Conservation (phyloP, 129 eudicot species). For the Flaveria bidentis region DNA sequence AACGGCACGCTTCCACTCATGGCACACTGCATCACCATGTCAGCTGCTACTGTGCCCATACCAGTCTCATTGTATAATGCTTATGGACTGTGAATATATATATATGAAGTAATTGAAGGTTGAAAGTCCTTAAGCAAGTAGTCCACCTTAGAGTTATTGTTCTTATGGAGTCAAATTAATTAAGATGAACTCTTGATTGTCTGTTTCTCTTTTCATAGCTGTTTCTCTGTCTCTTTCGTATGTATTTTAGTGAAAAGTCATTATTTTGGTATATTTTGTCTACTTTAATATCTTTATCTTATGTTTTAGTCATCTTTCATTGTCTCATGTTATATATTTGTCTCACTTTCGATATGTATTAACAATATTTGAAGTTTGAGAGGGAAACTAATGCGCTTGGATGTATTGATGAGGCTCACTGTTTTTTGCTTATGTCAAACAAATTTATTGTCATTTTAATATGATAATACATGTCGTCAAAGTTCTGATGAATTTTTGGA, state of each 20-base stretch:
- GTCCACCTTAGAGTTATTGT: not conserved
- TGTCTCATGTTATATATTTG: not conserved
- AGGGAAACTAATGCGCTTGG: slow-evolving; percentile 10
- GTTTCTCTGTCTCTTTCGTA: slow-evolving; percentile 19
- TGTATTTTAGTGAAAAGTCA: slow-evolving; percentile 25
- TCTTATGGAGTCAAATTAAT: not conserved
- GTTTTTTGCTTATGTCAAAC: not conserved
- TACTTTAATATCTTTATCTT: not conserved
- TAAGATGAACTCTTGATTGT: not conserved
- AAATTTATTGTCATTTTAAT: slow-evolving; percentile 2
- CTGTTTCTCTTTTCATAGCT: not conserved
- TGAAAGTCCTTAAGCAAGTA: not conserved
- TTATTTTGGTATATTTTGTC: slow-evolving; percentile 7
- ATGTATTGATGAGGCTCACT: not conserved
- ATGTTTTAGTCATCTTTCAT: not conserved
- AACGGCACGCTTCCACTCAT: slow-evolving; percentile 23
- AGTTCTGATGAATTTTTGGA: not conserved
- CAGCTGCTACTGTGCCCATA: slow-evolving; percentile 13
- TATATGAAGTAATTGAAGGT: not conserved
- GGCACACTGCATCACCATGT: slow-evolving; percentile 23
- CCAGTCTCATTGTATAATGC: not conserved
- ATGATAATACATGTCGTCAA: not conserved
- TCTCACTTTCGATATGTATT: not conserved
- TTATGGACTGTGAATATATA: not conserved
- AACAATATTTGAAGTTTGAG: not conserved